phyloP scores from a whole-genome alignment of 2,329 filamentous ascomycete genomes.

The Botrytis fabae region DNA sequence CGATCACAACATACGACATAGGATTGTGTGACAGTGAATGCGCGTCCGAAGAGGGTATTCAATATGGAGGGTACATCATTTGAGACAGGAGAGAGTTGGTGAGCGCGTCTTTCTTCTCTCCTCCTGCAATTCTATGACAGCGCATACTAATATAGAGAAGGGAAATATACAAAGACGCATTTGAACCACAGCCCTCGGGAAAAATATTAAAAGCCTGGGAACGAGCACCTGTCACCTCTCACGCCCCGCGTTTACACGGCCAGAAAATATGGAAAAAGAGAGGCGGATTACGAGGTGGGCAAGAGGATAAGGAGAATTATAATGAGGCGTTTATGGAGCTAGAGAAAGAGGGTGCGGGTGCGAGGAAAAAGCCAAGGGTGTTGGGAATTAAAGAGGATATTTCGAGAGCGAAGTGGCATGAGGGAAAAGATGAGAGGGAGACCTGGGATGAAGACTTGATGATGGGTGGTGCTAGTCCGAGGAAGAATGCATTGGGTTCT shows the following conservation, averaged over 20 bases:
- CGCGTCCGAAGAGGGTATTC: background rate
- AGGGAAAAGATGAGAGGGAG: constrained; percentile 12
- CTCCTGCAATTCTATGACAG: background rate
- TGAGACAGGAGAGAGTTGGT: constrained; percentile 21
- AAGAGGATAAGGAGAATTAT: constrained; percentile 32
- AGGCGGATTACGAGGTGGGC: constrained; percentile 15
- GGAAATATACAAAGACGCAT: constrained; percentile 37
- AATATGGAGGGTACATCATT: constrained; percentile 14
- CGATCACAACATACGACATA: background rate
- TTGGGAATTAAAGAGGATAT: constrained; percentile 39
- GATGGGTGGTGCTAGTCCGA: constrained; percentile 23
- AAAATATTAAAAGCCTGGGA: constrained; percentile 37
- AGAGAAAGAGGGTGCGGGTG: constrained; percentile 38
- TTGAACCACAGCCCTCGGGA: constrained; percentile 31
- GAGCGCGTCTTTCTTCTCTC: constrained; percentile 27
- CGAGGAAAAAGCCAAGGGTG: constrained; percentile 43
- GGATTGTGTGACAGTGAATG: constrained; percentile 1
- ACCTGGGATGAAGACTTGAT: constrained; percentile 1
- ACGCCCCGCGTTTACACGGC: constrained; percentile 39
- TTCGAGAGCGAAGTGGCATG: constrained; percentile 40
- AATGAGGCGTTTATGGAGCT: constrained; percentile 40
- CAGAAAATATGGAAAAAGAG: constrained; percentile 41
- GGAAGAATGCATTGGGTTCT: constrained; percentile 27
- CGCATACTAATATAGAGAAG: constrained; percentile 25
- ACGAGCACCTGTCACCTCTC: constrained; percentile 37